phyloP scores from a whole-genome alignment of 306 rosid species.

The Cajanus cajan region DNA sequence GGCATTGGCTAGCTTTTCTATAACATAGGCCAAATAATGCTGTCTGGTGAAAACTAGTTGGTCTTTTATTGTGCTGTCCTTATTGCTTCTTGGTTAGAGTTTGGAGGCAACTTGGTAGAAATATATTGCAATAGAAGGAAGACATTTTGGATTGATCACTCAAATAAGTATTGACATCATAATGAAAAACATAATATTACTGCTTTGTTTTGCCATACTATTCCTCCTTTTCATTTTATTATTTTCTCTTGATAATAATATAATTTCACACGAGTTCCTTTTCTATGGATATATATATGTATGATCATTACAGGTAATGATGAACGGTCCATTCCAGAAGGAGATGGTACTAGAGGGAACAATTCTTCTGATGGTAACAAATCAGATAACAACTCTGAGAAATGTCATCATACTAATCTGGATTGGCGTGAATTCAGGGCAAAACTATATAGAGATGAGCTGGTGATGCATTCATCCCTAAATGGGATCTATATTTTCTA shows the following conservation, averaged over 20 bases:
- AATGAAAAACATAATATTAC: background rate
- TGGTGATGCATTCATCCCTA: slow-evolving; percentile 55
- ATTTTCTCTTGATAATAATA: background rate
- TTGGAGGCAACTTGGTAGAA: slow-evolving; percentile 6
- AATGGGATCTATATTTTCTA: background rate
- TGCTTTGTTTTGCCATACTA: background rate
- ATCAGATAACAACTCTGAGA: slow-evolving; percentile 47
- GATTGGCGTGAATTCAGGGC: slow-evolving; percentile 99
- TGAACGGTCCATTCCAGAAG: slow-evolving; percentile 72
- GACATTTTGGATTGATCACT: slow-evolving; percentile 15
- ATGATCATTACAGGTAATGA: slow-evolving; percentile 63
- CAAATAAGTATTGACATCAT: background rate
- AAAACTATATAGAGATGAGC: slow-evolving; percentile 67
- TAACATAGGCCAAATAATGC: background rate
- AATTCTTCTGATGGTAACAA: slow-evolving; percentile 55
- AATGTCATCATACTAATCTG: slow-evolving; percentile 44
- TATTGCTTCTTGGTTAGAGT: background rate
- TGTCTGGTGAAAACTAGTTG: slow-evolving; percentile 5
- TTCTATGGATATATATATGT: slow-evolving; percentile 10
- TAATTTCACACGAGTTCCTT: background rate
- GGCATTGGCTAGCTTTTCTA: background rate
- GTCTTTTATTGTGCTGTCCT: background rate
- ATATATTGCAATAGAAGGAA: slow-evolving; percentile 2
- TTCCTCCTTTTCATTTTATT: slow-evolving; percentile 8
- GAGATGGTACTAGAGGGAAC: slow-evolving; percentile 61